phyloP scores from a whole-genome alignment of 805 yeast genomes.

The Yamadazyma sp. region DNA sequence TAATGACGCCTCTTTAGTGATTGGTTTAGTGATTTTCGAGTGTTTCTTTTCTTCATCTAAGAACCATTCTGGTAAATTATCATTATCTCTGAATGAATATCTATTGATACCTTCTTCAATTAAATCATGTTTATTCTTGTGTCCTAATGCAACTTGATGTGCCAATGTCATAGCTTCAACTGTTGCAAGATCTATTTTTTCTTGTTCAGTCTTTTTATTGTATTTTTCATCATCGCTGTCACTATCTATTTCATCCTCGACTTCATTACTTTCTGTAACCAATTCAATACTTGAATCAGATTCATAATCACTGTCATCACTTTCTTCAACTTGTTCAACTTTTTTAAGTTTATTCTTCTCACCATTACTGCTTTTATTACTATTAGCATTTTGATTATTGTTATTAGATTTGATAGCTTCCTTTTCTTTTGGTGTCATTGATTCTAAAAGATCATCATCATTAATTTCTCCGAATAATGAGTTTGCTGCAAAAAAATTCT shows the following conservation, averaged over 20 bases:
- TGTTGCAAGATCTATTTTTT: conserved; percentile 79
- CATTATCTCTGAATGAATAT: conserved; percentile 87
- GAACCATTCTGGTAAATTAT: conserved; percentile 96
- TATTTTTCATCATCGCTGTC: conserved; percentile 48
- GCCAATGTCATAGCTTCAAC: conserved; percentile 98
- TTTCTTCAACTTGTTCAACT: conserved; percentile 6
- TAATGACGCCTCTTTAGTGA: conserved; percentile 76
- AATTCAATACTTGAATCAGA: conserved; percentile 43
- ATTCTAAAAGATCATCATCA: conserved; percentile 48
- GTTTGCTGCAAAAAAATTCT: conserved; percentile 39
- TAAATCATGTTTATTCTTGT: conserved; percentile 76
- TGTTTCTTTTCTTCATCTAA: conserved; percentile 87
- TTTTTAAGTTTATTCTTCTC: conserved; percentile 6
- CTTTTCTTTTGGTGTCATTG: conserved; percentile 24
- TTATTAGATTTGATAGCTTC: background rate
- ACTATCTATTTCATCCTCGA: conserved; percentile 39
- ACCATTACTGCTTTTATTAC: conserved; percentile 1
- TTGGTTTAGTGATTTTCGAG: conserved; percentile 82
- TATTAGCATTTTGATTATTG: conserved; percentile 1
- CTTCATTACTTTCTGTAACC: conserved; percentile 26
- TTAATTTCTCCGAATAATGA: conserved; percentile 38
- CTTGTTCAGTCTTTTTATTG: conserved; percentile 48
- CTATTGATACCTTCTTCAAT: conserved; percentile 92
- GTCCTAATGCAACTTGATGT: conserved; percentile 90
- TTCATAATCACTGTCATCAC: conserved; percentile 42